Base-by-base conservation (phyloP, 306 rosid species). In the Quillaja saponaria region DNA sequence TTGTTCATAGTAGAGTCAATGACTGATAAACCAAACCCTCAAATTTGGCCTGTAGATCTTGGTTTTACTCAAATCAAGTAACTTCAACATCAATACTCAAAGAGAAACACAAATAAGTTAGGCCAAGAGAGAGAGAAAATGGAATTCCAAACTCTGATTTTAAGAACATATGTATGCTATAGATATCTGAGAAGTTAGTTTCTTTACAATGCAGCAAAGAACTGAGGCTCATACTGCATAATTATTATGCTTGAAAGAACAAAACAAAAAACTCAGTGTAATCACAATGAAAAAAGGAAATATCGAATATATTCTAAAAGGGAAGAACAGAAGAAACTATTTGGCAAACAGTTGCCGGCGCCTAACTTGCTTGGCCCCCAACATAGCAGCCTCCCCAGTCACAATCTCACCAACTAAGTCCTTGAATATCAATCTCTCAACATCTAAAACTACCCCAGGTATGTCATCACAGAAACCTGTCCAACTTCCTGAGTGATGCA, bases 401-500 rank as follows among this genome's bases (percentile, higher is more conserved):
- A 88, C 79, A 44, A 91, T 55, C 67, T 91, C 97, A 17, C 79
- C 80, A 44, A 91, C 82, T 48, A 91, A 69, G 68, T 91, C 91
- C 86, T 91, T 91, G 51, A 91, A 91, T 50, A 91, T 76, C 49
- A 66, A 66, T 44, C 95, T 72, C 77, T 91, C 98, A 51, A 84
- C 74, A 37, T 88, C 92, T 64, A 91, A 76, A 51, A 86, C 95
- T 9, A 72, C 39, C 25, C 81, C 88, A 7, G 96, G 81, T 31
- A 79, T 34, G 14, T 88, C 90, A 48, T 78, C 80, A 37, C 44
- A 66, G 73, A 82, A 91, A 58, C 73, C 80, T 13, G 64, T 81
- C 95, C 95, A 88, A 56, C 76, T 75, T 49, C 66, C 86, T 0
- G 91, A 64, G 16, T 76, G 79, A 34, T 55, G 61, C 77, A 75